Conservation (phyloP, 2,329 filamentous ascomycete species). For the Epichloe festucae region DNA sequence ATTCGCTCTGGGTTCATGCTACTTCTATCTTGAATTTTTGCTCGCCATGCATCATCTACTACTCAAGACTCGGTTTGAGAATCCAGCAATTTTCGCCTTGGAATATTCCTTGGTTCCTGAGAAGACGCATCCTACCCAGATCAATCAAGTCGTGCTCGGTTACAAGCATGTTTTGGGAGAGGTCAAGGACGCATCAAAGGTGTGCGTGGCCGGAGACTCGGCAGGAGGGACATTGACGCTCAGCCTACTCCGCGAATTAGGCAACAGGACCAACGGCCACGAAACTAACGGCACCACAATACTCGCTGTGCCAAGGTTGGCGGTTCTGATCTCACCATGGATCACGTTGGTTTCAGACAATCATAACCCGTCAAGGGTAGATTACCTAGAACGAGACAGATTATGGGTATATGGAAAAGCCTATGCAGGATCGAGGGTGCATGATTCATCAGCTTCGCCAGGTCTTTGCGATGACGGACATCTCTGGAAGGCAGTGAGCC, state of each 20-base stretch:
- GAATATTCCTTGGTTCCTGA: constrained; percentile 75
- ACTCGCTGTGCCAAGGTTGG: constrained; percentile 33
- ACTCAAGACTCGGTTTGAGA: constrained; percentile 50
- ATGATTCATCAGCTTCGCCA: constrained; percentile 41
- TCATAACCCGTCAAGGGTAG: constrained; percentile 56
- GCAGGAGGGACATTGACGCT: constrained; percentile 65
- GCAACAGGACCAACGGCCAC: constrained; percentile 12
- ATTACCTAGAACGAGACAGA: constrained; percentile 57
- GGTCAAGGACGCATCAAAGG: constrained; percentile 42
- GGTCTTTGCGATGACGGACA: constrained; percentile 52
- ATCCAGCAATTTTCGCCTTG: constrained; percentile 66
- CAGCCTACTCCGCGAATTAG: constrained; percentile 57
- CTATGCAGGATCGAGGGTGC: constrained; percentile 39
- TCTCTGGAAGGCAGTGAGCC: constrained; percentile 56
- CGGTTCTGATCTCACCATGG: constrained; percentile 71
- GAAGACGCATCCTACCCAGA: constrained; percentile 57
- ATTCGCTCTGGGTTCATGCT: constrained; percentile 68
- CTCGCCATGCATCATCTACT: constrained; percentile 58
- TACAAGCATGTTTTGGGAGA: constrained; percentile 57
- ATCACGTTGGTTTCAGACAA: constrained; percentile 54
- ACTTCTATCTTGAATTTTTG: constrained; percentile 79
- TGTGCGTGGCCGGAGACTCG: constrained; percentile 68
- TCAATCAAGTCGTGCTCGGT: constrained; percentile 55
- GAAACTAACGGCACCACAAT: constrained; percentile 6
- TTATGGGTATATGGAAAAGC: constrained; percentile 58